Evolutionary conservation across 2,329 filamentous ascomycete genomes (phyloP).

Genomic region (Penicillium sp.): DNA sequence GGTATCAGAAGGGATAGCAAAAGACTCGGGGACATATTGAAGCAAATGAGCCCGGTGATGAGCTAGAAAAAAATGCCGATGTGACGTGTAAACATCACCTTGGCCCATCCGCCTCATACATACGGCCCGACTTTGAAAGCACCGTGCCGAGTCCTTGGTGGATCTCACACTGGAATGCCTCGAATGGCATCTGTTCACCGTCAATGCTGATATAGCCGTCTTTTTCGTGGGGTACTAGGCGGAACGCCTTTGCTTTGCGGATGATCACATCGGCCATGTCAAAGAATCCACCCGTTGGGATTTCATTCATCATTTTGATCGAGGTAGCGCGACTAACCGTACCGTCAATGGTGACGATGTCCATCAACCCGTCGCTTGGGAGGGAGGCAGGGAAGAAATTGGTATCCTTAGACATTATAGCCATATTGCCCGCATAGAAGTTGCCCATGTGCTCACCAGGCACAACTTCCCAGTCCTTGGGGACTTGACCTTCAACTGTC

Average conservation of each 20-base stretch:
- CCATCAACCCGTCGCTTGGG: constrained; percentile 82
- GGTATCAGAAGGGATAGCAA: constrained; percentile 38
- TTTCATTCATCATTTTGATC: constrained; percentile 69
- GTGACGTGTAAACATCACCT: constrained; percentile 15
- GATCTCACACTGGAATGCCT: constrained; percentile 88
- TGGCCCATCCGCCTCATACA: constrained; percentile 66
- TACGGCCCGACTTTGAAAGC: constrained; percentile 72
- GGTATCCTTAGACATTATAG: constrained; percentile 82
- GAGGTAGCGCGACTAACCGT: constrained; percentile 70
- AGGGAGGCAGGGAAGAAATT: constrained; percentile 83
- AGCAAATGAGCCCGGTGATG: background rate
- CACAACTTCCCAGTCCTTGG: constrained; percentile 74
- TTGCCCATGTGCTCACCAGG: constrained; percentile 81
- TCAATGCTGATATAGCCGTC: constrained; percentile 92
- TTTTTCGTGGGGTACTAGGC: constrained; percentile 74
- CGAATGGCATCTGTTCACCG: constrained; percentile 84
- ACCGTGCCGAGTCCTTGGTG: constrained; percentile 81
- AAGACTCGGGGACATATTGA: constrained; percentile 19
- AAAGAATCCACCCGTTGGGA: constrained; percentile 77
- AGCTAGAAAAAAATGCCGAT: background rate
- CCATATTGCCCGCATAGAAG: constrained; percentile 95
- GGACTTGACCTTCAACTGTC: constrained; percentile 76
- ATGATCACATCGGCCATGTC: constrained; percentile 78
- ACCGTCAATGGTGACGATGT: constrained; percentile 80
- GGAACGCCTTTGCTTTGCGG: constrained; percentile 83